Evolutionary conservation across 129 eudicot genomes (phyloP), one percentile per base, ranked within the genome.

Genomic region (Lonicera japonica): DNA sequence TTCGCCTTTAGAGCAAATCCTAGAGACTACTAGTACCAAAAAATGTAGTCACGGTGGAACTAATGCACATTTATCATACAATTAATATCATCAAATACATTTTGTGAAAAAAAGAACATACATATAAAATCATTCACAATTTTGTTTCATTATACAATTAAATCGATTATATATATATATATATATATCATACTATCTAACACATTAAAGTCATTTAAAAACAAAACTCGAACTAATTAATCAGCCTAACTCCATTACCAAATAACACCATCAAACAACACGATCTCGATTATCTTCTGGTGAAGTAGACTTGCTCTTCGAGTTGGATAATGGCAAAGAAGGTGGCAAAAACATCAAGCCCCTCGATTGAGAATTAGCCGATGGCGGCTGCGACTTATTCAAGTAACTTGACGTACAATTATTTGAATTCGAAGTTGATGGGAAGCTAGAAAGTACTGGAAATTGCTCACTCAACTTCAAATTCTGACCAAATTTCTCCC

Each of bases 241-340:
- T 2, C 36, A 29, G 36, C 36, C 36, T 29, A 29, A 29, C 36
- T 29, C 36, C 36, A 6, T 29, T 29, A 29, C 54, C n/a, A n/a
- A n/a, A n/a, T n/a, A 58, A 46, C 39, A 19, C 43, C 56, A 81
- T 85, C 66, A 78, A 56, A 64, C 54, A 1, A 24, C 72, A 55
- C 73, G 82, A 61, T 75, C 83, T 69, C 73, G 66, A 52, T 79
- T 82, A 29, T 82, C 83, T 60, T 73, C 81, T 0, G 96, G 89
- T 14, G 96, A 85, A 24, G 79, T 74, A 39, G 95, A 81, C 52
- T 86, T 89, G 60, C 84, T 86, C 82, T 81, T 89, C 14, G 96
- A 77, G 40, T 75, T 77, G 0, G 88, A 55, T 54, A 72, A 59
- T 11, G 78, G 73, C 79, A 81, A 70, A 1, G 86, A 63, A 64